Evolutionary conservation across 805 yeast genomes (phyloP).

Genomic region (Candida koratica): DNA sequence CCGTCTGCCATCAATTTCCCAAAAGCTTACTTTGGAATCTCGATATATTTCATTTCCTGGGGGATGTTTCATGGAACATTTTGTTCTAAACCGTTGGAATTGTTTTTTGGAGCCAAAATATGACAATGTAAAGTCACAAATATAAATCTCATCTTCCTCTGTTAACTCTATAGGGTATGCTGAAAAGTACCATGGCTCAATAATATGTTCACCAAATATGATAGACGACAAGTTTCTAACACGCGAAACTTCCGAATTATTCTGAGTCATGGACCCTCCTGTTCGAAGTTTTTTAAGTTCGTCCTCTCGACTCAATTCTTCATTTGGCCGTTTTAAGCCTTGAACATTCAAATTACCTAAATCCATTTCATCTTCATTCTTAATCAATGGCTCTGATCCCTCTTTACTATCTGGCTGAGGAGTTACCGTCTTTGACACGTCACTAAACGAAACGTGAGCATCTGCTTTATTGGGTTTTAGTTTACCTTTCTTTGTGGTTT

Average conservation of each 20-base stretch:
- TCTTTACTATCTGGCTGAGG: slow-evolving; percentile 25
- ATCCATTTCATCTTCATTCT: slow-evolving; percentile 68
- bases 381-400: slow-evolving; percentile 22
- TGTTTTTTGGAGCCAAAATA: slow-evolving; percentile 88
- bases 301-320: slow-evolving; percentile 78
- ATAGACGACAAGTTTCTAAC: slow-evolving; percentile 79
- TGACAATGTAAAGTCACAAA: slow-evolving; percentile 86
- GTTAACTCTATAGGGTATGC: slow-evolving; percentile 95
- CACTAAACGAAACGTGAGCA: slow-evolving; percentile 1
- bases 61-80: slow-evolving; percentile 89
- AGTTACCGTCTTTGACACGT: slow-evolving; percentile 15
- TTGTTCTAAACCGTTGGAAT: slow-evolving; percentile 85
- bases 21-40: slow-evolving; percentile 87
- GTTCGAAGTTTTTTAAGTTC: slow-evolving; percentile 90
- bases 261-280: slow-evolving; percentile 96
- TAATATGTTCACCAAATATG: slow-evolving; percentile 82
- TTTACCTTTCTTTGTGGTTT: slow-evolving; percentile 22
- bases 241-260: slow-evolving; percentile 77
- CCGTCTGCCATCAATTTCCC: slow-evolving; percentile 94
- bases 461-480: slow-evolving; percentile 20
- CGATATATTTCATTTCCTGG: slow-evolving; percentile 98
- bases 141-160: slow-evolving; percentile 83
- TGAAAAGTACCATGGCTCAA: slow-evolving; percentile 98
- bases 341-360: slow-evolving; percentile 82
- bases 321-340: slow-evolving; percentile 63